These are phyloP conservation scores for Lipomyces orientalis DNA, from an alignment of 805 yeast species.

Conservation along the genomic window DNA sequence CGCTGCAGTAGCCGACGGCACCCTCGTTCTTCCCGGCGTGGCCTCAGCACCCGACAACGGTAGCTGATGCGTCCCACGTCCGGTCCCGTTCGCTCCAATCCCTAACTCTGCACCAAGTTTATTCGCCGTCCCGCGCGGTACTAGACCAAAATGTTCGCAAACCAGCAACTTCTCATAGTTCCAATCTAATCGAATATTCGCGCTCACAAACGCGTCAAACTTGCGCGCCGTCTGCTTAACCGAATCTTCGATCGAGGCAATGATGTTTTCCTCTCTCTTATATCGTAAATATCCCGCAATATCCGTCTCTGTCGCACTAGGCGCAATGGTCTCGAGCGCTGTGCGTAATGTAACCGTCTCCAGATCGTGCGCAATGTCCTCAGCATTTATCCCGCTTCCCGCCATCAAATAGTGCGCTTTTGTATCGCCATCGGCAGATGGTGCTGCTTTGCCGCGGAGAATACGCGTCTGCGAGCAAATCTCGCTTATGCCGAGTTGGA, in stretches of 20 bases:
- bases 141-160: conserved; percentile 70
- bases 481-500: conserved; percentile 80
- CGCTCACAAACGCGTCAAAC: conserved; percentile 76
- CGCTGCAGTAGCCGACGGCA: conserved; percentile 4
- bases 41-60: conserved; percentile 35
- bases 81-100: conserved; percentile 37
- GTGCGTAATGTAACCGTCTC: conserved; percentile 49
- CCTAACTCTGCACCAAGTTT: conserved; percentile 34
- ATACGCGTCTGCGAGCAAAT: conserved; percentile 69
- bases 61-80: conserved; percentile 32
- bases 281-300: conserved; percentile 67
- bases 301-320: conserved; percentile 47
- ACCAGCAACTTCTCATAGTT: conserved; percentile 74
- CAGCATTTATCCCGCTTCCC: conserved; percentile 85
- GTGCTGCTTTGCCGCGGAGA: conserved; percentile 53
- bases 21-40: background rate
- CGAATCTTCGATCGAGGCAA: conserved; percentile 82
- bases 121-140: conserved; percentile 40
- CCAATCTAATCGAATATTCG: conserved; percentile 84
- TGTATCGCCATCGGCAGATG: conserved; percentile 46
- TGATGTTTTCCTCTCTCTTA: conserved; percentile 81
- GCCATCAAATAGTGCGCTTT: conserved; percentile 81
- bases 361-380: conserved; percentile 68
- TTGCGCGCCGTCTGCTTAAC: conserved; percentile 76
- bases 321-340: conserved; percentile 40